These are phyloP conservation scores for Solanum gracilifrons DNA, from an alignment of 257 asterid genomes.

Conservation along the genomic window DNA sequence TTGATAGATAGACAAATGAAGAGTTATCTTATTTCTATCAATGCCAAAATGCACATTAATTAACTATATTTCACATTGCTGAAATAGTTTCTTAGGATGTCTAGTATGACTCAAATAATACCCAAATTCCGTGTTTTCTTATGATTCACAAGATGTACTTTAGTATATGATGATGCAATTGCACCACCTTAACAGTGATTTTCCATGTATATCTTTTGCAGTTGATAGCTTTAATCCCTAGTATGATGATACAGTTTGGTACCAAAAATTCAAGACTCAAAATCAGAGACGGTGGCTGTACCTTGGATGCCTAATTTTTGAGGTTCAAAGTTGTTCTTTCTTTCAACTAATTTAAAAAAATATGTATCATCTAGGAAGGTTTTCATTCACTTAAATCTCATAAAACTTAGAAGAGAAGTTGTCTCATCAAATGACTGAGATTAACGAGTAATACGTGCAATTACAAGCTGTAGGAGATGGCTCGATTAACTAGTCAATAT, in stretches of 20 bases:
- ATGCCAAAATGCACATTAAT: background rate
- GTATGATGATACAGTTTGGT: conserved; percentile 8
- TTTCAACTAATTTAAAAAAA: background rate
- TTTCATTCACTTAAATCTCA: background rate
- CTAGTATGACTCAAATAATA: background rate
- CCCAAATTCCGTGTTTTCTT: background rate
- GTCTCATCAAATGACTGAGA: background rate
- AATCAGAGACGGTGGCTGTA: background rate
- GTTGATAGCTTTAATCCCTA: conserved; percentile 13
- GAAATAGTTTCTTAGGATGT: background rate
- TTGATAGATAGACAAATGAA: background rate
- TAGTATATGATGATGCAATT: background rate
- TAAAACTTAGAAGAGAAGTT: background rate
- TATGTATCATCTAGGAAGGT: background rate
- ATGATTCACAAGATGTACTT: background rate
- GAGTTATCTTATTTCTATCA: background rate
- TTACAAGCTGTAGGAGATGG: background rate
- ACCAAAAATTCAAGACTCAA: background rate
- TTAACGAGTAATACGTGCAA: background rate
- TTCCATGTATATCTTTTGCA: background rate
- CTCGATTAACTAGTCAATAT: background rate
- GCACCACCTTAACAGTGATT: background rate
- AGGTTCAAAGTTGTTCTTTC: background rate
- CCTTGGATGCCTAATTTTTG: background rate
- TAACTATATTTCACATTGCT: background rate